phyloP scores from a whole-genome alignment of 176 grass and related monocot species.

The Rhynchospora pubera region DNA sequence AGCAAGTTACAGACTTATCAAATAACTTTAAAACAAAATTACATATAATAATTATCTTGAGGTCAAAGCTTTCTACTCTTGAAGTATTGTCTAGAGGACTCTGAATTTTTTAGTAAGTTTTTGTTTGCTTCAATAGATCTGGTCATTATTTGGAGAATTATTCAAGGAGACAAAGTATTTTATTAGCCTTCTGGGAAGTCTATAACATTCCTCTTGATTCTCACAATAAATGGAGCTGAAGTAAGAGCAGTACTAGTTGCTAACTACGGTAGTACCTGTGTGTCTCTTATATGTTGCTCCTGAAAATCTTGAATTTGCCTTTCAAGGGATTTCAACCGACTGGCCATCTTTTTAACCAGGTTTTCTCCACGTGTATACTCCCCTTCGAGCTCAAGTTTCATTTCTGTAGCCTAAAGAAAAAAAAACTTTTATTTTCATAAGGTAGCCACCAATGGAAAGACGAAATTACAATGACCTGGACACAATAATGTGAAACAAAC shows the following conservation, averaged over 20 bases:
- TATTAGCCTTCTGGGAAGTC: background rate
- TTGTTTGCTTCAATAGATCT: background rate
- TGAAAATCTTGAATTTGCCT: conserved; percentile 64
- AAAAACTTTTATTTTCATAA: background rate
- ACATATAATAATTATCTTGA: background rate
- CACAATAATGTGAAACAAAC: background rate
- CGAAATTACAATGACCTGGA: background rate
- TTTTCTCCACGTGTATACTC: conserved; percentile 48
- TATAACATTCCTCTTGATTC: background rate
- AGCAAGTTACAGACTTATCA: background rate
- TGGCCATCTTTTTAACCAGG: conserved; percentile 42
- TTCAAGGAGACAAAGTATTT: background rate
- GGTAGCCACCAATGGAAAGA: background rate
- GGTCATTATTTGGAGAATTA: background rate
- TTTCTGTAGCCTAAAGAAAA: conserved; percentile 54
- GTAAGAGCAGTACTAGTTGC: background rate
- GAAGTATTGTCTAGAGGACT: no score
- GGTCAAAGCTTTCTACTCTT: no score
- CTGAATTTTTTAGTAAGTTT: background rate
- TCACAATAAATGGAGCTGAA: background rate
- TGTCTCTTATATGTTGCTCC: conserved; percentile 46
- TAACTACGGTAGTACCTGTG: conserved; percentile 40
- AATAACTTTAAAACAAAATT: background rate
- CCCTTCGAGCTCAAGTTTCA: conserved; percentile 56
- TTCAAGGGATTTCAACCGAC: conserved; percentile 50